phyloP scores from a whole-genome alignment of 805 yeast genomes.

The Allodekkera sacchari region DNA sequence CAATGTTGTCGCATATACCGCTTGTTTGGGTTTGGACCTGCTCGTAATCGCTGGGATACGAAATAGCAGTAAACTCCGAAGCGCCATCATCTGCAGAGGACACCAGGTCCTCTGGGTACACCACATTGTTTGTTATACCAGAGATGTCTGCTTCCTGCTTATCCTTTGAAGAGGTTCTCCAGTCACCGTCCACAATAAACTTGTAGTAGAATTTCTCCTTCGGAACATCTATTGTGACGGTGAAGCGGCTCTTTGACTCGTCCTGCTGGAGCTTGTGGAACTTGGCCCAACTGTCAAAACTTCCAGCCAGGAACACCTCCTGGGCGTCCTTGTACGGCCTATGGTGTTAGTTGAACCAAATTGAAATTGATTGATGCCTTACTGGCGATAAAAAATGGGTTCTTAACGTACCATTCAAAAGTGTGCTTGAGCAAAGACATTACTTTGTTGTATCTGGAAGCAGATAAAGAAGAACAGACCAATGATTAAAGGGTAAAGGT shows the following conservation, averaged over 20 bases:
- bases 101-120: slow-evolving; percentile 26
- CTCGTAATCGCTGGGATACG: slow-evolving; percentile 16
- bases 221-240: slow-evolving; percentile 12
- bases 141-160: slow-evolving; percentile 30
- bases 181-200: slow-evolving; percentile 51
- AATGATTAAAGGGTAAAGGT: background rate
- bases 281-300: slow-evolving; percentile 44
- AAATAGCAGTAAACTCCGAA: slow-evolving; percentile 26
- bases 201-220: slow-evolving; percentile 38
- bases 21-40: slow-evolving; percentile 2
- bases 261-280: slow-evolving; percentile 1
- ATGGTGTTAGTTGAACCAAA: background rate
- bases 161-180: slow-evolving; percentile 36
- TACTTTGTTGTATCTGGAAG: slow-evolving; percentile 7
- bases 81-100: slow-evolving; percentile 15
- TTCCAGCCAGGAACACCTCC: slow-evolving; percentile 53
- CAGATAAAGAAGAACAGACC: slow-evolving; percentile 2
- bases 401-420: slow-evolving; percentile 17
- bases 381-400: background rate
- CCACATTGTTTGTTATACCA: slow-evolving; percentile 47
- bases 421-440: slow-evolving; percentile 4
- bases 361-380: background rate
- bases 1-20: slow-evolving; percentile 3
- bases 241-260: background rate
- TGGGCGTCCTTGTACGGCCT: slow-evolving; percentile 24